Conservation (phyloP, 257 asterid species). For the Primulina huaijiensis region DNA sequence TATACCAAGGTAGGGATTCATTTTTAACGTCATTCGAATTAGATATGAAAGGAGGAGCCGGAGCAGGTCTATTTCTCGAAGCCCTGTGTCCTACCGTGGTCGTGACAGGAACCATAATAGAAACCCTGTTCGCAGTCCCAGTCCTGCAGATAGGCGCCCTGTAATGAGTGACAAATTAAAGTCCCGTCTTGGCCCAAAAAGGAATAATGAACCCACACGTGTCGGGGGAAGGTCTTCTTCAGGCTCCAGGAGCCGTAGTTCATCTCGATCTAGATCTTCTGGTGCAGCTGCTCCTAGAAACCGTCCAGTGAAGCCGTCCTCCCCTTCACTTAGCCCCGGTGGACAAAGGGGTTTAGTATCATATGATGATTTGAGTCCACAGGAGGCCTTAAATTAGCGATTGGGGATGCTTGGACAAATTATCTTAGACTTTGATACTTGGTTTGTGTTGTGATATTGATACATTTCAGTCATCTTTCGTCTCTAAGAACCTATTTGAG, state of each 20-base stretch:
- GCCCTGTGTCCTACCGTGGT: slow-evolving; percentile 59
- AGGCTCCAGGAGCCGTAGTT: slow-evolving; percentile 50
- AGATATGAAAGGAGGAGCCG: slow-evolving; percentile 72
- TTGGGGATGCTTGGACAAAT: not conserved
- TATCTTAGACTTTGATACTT: not conserved
- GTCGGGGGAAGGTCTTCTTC: slow-evolving; percentile 47
- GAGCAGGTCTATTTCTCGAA: slow-evolving; percentile 69
- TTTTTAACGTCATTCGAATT: slow-evolving; percentile 1
- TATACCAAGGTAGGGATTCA: not conserved
- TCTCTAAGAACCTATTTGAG: not conserved
- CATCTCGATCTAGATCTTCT: slow-evolving; percentile 53
- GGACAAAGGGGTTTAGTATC: slow-evolving; percentile 73
- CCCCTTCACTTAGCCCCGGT: slow-evolving; percentile 35
- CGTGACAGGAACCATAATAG: slow-evolving; percentile 49
- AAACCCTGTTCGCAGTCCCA: slow-evolving; percentile 65
- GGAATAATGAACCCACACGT: slow-evolving; percentile 29
- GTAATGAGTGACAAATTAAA: slow-evolving; percentile 59
- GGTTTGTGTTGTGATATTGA: not conserved
- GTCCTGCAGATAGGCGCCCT: slow-evolving; percentile 53
- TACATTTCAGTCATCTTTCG: too few relatives aligned
- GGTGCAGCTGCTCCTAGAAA: slow-evolving; percentile 36
- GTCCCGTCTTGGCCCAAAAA: slow-evolving; percentile 80
- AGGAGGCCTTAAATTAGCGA: not conserved
- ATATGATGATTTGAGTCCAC: slow-evolving; percentile 70
- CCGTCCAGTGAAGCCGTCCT: slow-evolving; percentile 32